A percentile compares a stretch with the other conserved stretches of the same genome.
Evolutionary conservation across 2,329 filamentous ascomycete genomes (phyloP).

Genomic region (Fusarium musae): DNA sequence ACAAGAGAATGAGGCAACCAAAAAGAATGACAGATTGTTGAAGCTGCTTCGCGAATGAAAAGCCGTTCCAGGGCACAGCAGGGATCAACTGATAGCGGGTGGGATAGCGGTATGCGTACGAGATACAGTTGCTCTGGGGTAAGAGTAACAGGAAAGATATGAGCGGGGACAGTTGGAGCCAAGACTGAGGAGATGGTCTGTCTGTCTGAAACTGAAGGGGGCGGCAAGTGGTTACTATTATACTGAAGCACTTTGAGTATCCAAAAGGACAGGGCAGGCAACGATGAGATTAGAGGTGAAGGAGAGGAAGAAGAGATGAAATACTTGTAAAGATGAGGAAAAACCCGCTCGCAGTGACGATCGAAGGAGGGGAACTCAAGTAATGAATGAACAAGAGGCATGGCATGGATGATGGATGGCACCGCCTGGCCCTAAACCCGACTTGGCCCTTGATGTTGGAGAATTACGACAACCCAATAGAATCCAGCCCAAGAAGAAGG

Average conservation of each 20-base stretch:
- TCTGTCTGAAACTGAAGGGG: background rate
- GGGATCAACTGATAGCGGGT: slow-evolving; percentile 43
- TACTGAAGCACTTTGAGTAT: background rate
- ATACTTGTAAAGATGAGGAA: slow-evolving; percentile 14
- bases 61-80: slow-evolving; percentile 21
- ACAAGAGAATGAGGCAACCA: slow-evolving; percentile 16
- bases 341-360: slow-evolving; percentile 13
- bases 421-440: slow-evolving; percentile 26
- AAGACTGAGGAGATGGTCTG: background rate
- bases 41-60: slow-evolving; percentile 37
- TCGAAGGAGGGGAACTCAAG: slow-evolving; percentile 29
- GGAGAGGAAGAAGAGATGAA: slow-evolving; percentile 6
- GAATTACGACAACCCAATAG: slow-evolving; percentile 19
- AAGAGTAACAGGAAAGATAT: slow-evolving; percentile 43
- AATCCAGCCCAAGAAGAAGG: background rate
- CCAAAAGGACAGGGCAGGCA: background rate
- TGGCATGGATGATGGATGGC: slow-evolving; percentile 15
- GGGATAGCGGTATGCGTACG: slow-evolving; percentile 45
- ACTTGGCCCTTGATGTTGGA: slow-evolving; percentile 19
- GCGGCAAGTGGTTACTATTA: background rate
- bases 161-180: slow-evolving; percentile 35
- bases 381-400: slow-evolving; percentile 1
- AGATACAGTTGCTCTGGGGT: slow-evolving; percentile 43
- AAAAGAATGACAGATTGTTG: slow-evolving; percentile 32
- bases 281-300: background rate